These are phyloP conservation scores for Alternaria sp. DNA, from an alignment of 2,329 filamentous ascomycete genomes.

Conservation along the genomic window DNA sequence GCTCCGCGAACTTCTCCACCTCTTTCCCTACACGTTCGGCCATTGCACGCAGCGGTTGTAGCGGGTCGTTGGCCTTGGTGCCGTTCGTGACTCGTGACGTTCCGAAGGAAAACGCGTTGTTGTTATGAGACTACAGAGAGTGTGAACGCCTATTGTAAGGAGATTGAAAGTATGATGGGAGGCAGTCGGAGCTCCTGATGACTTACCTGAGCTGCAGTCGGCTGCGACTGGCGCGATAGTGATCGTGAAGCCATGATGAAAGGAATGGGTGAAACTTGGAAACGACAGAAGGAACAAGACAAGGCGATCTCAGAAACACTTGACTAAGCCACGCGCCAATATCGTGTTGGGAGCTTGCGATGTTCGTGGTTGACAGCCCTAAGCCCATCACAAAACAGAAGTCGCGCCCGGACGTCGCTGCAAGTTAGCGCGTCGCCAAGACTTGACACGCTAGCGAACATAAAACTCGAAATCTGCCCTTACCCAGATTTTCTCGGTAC, in stretches of 20 bases:
- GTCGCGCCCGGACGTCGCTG: constrained; percentile 21
- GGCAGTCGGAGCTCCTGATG: constrained; percentile 10
- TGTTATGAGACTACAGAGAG: constrained; percentile 20
- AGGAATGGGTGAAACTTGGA: not conserved
- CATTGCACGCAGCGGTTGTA: constrained; percentile 70
- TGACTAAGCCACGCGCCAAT: constrained; percentile 6
- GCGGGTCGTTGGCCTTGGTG: constrained; percentile 51
- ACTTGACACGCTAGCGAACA: constrained; percentile 23
- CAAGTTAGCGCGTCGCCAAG: constrained; percentile 26
- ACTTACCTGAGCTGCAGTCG: constrained; percentile 36
- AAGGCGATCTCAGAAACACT: not conserved
- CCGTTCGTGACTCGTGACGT: constrained; percentile 26
- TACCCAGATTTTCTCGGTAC: constrained; percentile 45
- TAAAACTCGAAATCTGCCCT: constrained; percentile 30
- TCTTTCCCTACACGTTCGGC: constrained; percentile 78
- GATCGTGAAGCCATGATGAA: constrained; percentile 37
- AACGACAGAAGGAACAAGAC: not conserved
- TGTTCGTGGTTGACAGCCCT: constrained; percentile 17
- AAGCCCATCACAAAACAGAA: constrained; percentile 38
- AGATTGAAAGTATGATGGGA: not conserved
- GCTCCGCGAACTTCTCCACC: constrained; percentile 86
- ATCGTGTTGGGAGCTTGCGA: constrained; percentile 5
- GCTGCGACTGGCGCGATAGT: constrained; percentile 40
- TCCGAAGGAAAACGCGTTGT: constrained; percentile 22
- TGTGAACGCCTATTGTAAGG: constrained; percentile 4